Evolutionary conservation across 2,329 filamentous ascomycete genomes (phyloP).

Genomic region (Stylonectria norvegica): DNA sequence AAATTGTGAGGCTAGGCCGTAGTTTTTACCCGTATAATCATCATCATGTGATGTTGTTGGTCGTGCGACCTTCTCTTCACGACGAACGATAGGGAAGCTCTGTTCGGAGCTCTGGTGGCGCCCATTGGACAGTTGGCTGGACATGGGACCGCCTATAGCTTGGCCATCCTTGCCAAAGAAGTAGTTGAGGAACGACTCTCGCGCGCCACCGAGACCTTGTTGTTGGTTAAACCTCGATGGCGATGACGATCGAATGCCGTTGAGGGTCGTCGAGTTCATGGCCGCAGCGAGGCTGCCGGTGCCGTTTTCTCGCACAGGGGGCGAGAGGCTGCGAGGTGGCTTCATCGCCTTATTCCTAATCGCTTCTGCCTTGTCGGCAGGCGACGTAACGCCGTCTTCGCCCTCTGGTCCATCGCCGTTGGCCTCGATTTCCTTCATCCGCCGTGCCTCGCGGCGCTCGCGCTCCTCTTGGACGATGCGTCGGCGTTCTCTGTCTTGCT

Average conservation of each 20-base stretch:
- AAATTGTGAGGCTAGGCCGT: conserved; percentile 50
- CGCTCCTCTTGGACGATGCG: conserved; percentile 76
- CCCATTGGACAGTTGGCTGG: conserved; percentile 25
- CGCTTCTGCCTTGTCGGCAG: conserved; percentile 51
- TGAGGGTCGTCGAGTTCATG: conserved; percentile 43
- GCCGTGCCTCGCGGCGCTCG: conserved; percentile 77
- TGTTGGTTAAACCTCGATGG: conserved; percentile 55
- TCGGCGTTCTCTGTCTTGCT: conserved; percentile 90
- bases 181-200: conserved; percentile 95
- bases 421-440: conserved; percentile 78
- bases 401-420: conserved; percentile 70
- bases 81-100: conserved; percentile 77
- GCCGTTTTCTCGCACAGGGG: conserved; percentile 69
- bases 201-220: conserved; percentile 59
- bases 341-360: conserved; percentile 33
- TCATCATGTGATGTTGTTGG: conserved; percentile 45
- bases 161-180: conserved; percentile 95
- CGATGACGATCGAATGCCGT: conserved; percentile 47
- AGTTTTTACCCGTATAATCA: conserved; percentile 39
- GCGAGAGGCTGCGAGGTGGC: conserved; percentile 74
- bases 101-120: conserved; percentile 79
- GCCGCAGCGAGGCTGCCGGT: conserved; percentile 57
- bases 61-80: conserved; percentile 60
- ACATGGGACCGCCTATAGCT: conserved; percentile 36
- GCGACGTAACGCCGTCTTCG: conserved; percentile 42